Evolutionary conservation across 1,139 yeast species (phyloP).

Genomic region (Protomyces gravidus): DNA sequence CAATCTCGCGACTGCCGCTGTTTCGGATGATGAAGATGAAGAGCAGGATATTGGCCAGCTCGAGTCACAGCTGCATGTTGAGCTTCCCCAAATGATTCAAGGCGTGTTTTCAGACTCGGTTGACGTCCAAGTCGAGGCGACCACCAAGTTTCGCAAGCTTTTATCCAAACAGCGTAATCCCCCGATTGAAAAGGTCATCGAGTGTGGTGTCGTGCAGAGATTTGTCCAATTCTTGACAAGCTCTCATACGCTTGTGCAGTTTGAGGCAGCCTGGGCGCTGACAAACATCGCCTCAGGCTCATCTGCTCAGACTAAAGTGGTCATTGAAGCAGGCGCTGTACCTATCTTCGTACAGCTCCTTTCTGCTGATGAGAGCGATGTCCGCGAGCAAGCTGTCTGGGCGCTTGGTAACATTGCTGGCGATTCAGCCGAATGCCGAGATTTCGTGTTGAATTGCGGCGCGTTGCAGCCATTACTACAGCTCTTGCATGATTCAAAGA

Average conservation of each 20-base stretch:
- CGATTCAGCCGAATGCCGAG: slow-evolving; percentile 85
- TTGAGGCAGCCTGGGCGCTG: slow-evolving; percentile 98
- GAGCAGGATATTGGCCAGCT: slow-evolving; percentile 41
- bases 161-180: slow-evolving; percentile 93
- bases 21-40: slow-evolving; percentile 48
- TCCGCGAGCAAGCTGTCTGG: slow-evolving; percentile 98
- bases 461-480: slow-evolving; percentile 86
- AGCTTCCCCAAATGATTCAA: slow-evolving; percentile 80
- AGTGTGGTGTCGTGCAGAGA: slow-evolving; percentile 86
- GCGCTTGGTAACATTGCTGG: slow-evolving; percentile 99
- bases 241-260: slow-evolving; percentile 71
- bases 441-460: slow-evolving; percentile 73
- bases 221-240: slow-evolving; percentile 81
- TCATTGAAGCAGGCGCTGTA: slow-evolving; percentile 89
- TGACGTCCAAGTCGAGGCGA: slow-evolving; percentile 80
- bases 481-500: slow-evolving; percentile 73
- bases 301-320: slow-evolving; percentile 81
- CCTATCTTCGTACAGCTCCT: slow-evolving; percentile 82
- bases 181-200: slow-evolving; percentile 91
- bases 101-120: slow-evolving; percentile 72
- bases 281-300: slow-evolving; percentile 97
- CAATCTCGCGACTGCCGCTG: slow-evolving; percentile 45
- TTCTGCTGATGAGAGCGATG: slow-evolving; percentile 77
- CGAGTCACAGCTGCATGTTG: slow-evolving; percentile 48
- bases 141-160: slow-evolving; percentile 87